These are phyloP conservation scores for Gossypium stocksii DNA, from an alignment of 345 rosid species.

Conservation along the genomic window DNA sequence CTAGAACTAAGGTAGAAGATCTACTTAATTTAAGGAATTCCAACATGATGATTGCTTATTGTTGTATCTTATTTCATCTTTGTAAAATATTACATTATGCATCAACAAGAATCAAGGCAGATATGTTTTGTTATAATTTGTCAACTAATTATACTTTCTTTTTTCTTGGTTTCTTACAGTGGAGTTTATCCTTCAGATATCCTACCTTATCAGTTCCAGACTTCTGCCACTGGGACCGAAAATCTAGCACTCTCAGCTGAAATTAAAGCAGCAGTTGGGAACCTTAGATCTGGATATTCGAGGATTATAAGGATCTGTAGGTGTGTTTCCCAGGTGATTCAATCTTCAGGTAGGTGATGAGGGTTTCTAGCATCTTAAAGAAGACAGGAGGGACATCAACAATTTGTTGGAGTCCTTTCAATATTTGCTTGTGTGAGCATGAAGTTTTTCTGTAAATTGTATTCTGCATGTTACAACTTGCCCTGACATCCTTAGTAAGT, in stretches of 20 bases:
- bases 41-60: background rate
- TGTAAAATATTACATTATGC: background rate
- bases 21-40: no score
- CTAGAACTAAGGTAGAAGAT: no score
- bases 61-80: background rate
- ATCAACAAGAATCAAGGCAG: background rate
- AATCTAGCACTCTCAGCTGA: conserved; percentile 29
- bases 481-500: conserved; percentile 1
- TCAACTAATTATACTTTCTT: conserved; percentile 12
- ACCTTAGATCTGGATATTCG: conserved; percentile 37
- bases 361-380: background rate
- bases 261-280: conserved; percentile 30
- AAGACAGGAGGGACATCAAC: background rate
- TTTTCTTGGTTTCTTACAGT: conserved; percentile 34
- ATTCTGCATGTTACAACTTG: background rate
- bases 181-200: conserved; percentile 58
- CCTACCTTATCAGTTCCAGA: conserved; percentile 30
- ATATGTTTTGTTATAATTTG: background rate
- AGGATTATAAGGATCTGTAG: conserved; percentile 52
- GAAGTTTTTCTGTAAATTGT: background rate
- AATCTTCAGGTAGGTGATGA: conserved; percentile 21
- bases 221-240: conserved; percentile 14
- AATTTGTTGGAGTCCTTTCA: background rate
- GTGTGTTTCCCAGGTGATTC: conserved; percentile 40
- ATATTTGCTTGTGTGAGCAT: conserved; percentile 3